Base-by-base conservation (phyloP, 495 filamentous ascomycete species). In the Lasiosphaeria hispida region DNA sequence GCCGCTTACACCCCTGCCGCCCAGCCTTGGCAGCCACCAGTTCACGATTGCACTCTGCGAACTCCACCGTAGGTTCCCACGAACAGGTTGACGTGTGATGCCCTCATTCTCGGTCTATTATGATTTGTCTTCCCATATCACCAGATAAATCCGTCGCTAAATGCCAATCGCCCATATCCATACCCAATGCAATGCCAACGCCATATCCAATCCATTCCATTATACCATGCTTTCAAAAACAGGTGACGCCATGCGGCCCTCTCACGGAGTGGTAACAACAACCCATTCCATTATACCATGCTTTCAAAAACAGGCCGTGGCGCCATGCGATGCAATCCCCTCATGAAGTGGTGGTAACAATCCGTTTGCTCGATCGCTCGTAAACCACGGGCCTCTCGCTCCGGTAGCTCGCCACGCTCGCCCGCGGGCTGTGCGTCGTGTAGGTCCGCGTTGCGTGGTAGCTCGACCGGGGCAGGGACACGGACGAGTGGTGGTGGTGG, bases 321-420 rank as follows among this genome's bases (percentile, higher is more conserved):
- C 13, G 37, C 35, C 43, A 8, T 18, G 10, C n/a, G 0, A 11
- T 15, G 9, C 10, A 4, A 10, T 0, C 40, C 11, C 6, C 44
- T 40, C 9, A 10, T 41, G 7, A 48, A 15, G 6, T 33, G n/a
- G 23, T 23, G 4, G 23, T 17, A 38, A 55, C 40, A 48, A 51
- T 45, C 39, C 45, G 35, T 55, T 52, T 44, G 15, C 42, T 61
- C 17, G 53, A 56, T 44, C 61, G 40, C 56, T 63, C 61, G 18
- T 56, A 56, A 7, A 59, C 61, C 14, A 58, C 59, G 13, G 59
- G 53, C 35, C 40, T 43, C 13, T 19, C 48, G 23, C 35, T 48
- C 45, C 70, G 62, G 56, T 69, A 66, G 54, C 63, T 72, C 8
- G 60, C 63, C 5, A 67, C 61, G 61, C 72, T 75, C 36, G 68